Percentiles rank a stretch among this genome's conserved stretches.
Conservation (phyloP, 345 rosid genomes). For the Eucalyptus microcorys region DNA sequence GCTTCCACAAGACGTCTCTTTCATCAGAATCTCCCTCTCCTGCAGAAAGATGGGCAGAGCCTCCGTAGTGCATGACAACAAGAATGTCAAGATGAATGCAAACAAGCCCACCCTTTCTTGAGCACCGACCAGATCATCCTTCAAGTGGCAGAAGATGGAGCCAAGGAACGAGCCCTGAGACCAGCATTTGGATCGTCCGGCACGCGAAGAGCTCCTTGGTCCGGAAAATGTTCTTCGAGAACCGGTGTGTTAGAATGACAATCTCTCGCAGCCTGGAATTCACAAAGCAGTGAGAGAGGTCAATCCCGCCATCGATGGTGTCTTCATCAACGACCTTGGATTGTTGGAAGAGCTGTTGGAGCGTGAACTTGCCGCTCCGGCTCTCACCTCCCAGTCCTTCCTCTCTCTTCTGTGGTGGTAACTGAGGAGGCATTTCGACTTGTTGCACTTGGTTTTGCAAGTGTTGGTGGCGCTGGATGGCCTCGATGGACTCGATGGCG, state of each 20-base stretch:
- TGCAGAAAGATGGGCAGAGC: constrained; percentile 84
- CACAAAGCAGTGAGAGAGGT: constrained; percentile 32
- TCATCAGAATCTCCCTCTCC: constrained; percentile 89
- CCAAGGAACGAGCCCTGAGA: constrained; percentile 84
- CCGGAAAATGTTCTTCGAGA: constrained; percentile 82
- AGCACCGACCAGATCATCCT: constrained; percentile 54
- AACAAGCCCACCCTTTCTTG: constrained; percentile 83
- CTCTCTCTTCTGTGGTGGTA: constrained; percentile 15
- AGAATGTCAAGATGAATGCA: constrained; percentile 79
- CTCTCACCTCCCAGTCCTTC: constrained; percentile 11
- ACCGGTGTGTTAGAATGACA: constrained; percentile 62
- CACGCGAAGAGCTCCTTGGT: constrained; percentile 82
- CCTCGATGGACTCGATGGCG: constrained; percentile 71
- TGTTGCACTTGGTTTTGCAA: neutral
- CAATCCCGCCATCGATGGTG: constrained; percentile 11
- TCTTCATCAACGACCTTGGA: constrained; percentile 61
- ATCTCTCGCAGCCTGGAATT: constrained; percentile 69
- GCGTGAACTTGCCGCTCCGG: constrained; percentile 45
- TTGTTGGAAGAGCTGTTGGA: constrained; percentile 83
- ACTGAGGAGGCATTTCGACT: constrained; percentile 7
- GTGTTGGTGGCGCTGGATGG: constrained; percentile 14
- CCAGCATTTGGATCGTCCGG: constrained; percentile 75
- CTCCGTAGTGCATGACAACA: constrained; percentile 78
- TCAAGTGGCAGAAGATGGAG: constrained; percentile 59
- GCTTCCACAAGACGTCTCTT: constrained; percentile 78